phyloP scores from a whole-genome alignment of 495 filamentous ascomycete genomes.

The Aspergillus funiculosus region DNA sequence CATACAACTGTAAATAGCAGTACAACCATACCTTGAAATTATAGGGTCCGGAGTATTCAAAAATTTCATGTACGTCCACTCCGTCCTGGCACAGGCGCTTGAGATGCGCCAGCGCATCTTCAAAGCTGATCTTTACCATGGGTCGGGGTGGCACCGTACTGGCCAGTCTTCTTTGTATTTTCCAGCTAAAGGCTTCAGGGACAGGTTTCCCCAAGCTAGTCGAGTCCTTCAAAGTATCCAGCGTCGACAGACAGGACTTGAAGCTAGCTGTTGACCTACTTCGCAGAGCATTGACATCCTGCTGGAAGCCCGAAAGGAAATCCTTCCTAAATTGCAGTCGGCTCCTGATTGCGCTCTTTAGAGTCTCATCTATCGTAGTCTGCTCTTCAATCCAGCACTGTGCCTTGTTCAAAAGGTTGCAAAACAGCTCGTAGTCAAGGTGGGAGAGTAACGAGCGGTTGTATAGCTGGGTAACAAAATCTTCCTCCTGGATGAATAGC shows the following conservation, averaged over 20 bases:
- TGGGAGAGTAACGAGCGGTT: conserved; percentile 66
- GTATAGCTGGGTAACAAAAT: conserved; percentile 88
- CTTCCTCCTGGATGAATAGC: conserved; percentile 69
- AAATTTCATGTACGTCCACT: conserved; percentile 58
- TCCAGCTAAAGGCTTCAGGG: conserved; percentile 75
- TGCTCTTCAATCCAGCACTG: conserved; percentile 46
- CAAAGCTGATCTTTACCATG: conserved; percentile 69
- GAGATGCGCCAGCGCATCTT: conserved; percentile 65
- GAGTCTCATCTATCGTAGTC: conserved; percentile 40
- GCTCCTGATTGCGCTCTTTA: conserved; percentile 54
- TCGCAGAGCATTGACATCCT: conserved; percentile 39
- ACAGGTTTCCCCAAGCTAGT: conserved; percentile 59
- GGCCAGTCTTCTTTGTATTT: conserved; percentile 81
- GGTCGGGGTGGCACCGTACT: conserved; percentile 90
- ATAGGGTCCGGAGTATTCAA: conserved; percentile 62
- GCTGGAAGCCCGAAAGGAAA: conserved; percentile 51
- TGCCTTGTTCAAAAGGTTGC: conserved; percentile 56
- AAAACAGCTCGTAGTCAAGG: conserved; percentile 52
- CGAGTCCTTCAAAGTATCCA: conserved; percentile 50
- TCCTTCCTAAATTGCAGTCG: conserved; percentile 59
- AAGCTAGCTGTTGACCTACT: conserved; percentile 38
- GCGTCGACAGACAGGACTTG: conserved; percentile 36
- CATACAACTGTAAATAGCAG: conserved; percentile 9
- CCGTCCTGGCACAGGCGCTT: conserved; percentile 67
- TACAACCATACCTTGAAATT: conserved; percentile 46